Conservation (phyloP, 2,329 filamentous ascomycete genomes). For the Aaosphaeria pasadenensis region DNA sequence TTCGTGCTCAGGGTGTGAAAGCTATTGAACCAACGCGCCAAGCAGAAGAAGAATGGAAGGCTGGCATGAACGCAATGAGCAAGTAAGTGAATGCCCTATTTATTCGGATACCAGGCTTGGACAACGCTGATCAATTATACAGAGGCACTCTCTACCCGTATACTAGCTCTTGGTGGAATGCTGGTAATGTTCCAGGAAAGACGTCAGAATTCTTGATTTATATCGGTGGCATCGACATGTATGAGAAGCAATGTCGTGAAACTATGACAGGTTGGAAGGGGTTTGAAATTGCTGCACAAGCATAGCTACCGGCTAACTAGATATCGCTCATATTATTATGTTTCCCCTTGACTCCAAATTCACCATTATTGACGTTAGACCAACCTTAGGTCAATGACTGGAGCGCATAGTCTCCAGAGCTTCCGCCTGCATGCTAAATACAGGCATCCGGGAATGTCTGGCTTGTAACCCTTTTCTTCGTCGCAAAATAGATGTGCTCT, state of each 20-base stretch:
- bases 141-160: constrained; percentile 35
- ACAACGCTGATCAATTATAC: constrained; percentile 23
- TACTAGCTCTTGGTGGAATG: constrained; percentile 35
- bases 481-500: no score
- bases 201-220: constrained; percentile 36
- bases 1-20: constrained; percentile 22
- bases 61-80: constrained; percentile 29
- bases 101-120: background rate
- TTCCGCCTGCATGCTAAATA: no score
- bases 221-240: constrained; percentile 23
- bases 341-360: no score
- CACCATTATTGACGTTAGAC: no score
- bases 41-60: constrained; percentile 34
- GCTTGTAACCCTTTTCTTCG: no score
- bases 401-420: no score
- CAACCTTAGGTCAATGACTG: no score
- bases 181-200: constrained; percentile 38
- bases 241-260: constrained; percentile 16
- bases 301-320: background rate
- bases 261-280: constrained; percentile 19
- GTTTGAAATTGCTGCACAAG: constrained; percentile 15
- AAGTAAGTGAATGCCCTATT: constrained; percentile 8
- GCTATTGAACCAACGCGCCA: constrained; percentile 31
- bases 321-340: no score
- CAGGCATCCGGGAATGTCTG: no score